Evolutionary conservation across 129 eudicot species (phyloP).

Genomic region (Tagetes patula): DNA sequence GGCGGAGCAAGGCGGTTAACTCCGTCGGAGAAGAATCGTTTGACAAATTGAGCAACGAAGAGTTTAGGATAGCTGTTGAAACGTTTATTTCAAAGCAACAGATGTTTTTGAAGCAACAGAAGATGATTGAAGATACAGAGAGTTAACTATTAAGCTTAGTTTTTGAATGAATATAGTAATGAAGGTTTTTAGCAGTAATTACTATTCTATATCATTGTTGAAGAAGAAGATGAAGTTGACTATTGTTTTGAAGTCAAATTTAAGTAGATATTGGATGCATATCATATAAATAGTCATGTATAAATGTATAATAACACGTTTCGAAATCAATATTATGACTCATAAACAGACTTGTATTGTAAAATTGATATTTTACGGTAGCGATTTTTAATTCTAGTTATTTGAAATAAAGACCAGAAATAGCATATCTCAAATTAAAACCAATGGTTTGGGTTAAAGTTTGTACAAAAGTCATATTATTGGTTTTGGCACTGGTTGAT

Average conservation of each 20-base stretch:
- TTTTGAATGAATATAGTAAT: constrained; percentile 26
- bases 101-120: constrained; percentile 36
- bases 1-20: constrained; percentile 21
- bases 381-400: too few species aligned
- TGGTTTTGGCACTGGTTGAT: too few species aligned
- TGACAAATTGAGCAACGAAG: constrained; percentile 48
- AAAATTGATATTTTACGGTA: too few species aligned
- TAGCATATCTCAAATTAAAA: too few species aligned
- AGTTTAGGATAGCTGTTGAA: constrained; percentile 40
- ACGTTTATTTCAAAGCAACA: constrained; percentile 40
- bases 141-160: neutral
- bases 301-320: too few species aligned
- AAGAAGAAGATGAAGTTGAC: neutral
- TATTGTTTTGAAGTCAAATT: neutral
- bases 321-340: too few species aligned
- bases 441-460: too few species aligned
- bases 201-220: neutral
- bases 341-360: too few species aligned
- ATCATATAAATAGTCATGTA: too few species aligned
- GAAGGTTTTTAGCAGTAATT: constrained; percentile 29
- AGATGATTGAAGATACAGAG: constrained; percentile 22
- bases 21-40: constrained; percentile 14
- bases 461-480: too few species aligned
- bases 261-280: too few species aligned
- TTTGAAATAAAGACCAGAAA: too few species aligned